Base-by-base conservation (phyloP, 2,329 filamentous ascomycete genomes). In the Paraconiothyrium brasiliense region DNA sequence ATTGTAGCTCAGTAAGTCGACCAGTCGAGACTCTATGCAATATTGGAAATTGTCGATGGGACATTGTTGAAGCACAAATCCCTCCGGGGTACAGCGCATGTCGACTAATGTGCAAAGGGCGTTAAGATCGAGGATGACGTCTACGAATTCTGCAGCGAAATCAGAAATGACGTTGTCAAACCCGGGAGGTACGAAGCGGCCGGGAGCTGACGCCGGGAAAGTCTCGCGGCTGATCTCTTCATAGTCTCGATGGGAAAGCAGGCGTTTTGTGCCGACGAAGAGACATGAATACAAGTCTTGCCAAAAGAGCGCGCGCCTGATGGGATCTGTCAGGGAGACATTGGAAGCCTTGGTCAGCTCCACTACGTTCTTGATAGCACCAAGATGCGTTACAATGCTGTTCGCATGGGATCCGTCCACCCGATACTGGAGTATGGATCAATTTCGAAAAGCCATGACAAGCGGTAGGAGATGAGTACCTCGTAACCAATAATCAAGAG, bases 401-500 rank as follows among this genome's bases (percentile, higher is more conserved):
- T 58, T 44, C 4, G 58, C 54, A 37, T 60, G 43, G 8, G 59
- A 54, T 7, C 59, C 62, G 47, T 69, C 64, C 3, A 65, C 59
- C 9, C 60, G 59, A 57, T 65, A 65, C 59, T 65, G 35, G 13
- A 39, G 16, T 6, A 20, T 16, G 2, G 14, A 20, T 60, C 16
- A 61, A 54, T 22, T 49, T 16, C 13, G 30, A 22, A 39, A 16
- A 24, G 9, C 8, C 5, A 16, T 14, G 16, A 27, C 14, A n/a
- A 14, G 5, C 6, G 34, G 20, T 16, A 34, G 44, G 41, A 27
- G 16, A 13, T 37, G 49, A 50, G 47, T 59, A 61, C 67, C 55
- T 69, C 65, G 32, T 66, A 71, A 16, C 68, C 63, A n/a, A 69
- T 65, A 27, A 69, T 39, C 41, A 69, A n/a, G 34, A 69, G 44